A percentile compares a stretch with the other conserved stretches of the same genome.
phyloP scores from a whole-genome alignment of 805 yeast species.

The Starmerella stigmatis region DNA sequence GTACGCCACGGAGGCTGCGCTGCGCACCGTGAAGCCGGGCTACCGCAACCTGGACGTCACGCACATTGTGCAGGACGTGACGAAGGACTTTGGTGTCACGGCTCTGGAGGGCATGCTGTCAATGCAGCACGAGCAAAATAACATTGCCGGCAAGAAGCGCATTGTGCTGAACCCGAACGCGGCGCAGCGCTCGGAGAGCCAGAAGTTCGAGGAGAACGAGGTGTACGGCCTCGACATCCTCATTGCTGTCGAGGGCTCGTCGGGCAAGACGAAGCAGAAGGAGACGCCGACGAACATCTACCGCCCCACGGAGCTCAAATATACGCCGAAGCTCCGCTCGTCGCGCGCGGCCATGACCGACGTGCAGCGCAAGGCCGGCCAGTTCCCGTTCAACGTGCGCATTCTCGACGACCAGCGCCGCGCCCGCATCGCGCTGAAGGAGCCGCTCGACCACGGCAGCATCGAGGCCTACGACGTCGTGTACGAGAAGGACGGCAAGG shows the following conservation, averaged over 20 bases:
- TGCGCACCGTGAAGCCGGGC: slow-evolving; percentile 55
- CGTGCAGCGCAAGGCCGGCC: slow-evolving; percentile 52
- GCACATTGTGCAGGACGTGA: slow-evolving; percentile 50
- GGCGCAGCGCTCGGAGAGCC: slow-evolving; percentile 50
- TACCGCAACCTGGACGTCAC: slow-evolving; percentile 69
- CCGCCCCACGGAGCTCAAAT: slow-evolving; percentile 56
- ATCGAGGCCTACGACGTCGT: slow-evolving; percentile 58
- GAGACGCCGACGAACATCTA: slow-evolving; percentile 57
- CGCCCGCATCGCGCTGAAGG: slow-evolving; percentile 63
- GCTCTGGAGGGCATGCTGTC: slow-evolving; percentile 71
- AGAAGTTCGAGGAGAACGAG: slow-evolving; percentile 61
- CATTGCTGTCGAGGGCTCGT: slow-evolving; percentile 44
- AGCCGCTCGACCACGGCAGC: slow-evolving; percentile 57
- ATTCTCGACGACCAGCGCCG: slow-evolving; percentile 58
- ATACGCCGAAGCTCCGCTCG: slow-evolving; percentile 59
- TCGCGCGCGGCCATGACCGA: slow-evolving; percentile 58
- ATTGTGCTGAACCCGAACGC: slow-evolving; percentile 66
- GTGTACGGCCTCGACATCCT: slow-evolving; percentile 69
- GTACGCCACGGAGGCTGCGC: slow-evolving; percentile 71
- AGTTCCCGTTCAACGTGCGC: slow-evolving; percentile 61
- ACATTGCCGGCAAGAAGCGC: slow-evolving; percentile 63
- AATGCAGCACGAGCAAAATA: slow-evolving; percentile 58
- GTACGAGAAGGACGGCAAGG: slow-evolving; percentile 56
- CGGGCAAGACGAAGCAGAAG: slow-evolving; percentile 48
- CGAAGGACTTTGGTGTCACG: slow-evolving; percentile 46